Evolutionary conservation across 179 eudicot genomes (phyloP).

Genomic region (Carnegiea gigantea): DNA sequence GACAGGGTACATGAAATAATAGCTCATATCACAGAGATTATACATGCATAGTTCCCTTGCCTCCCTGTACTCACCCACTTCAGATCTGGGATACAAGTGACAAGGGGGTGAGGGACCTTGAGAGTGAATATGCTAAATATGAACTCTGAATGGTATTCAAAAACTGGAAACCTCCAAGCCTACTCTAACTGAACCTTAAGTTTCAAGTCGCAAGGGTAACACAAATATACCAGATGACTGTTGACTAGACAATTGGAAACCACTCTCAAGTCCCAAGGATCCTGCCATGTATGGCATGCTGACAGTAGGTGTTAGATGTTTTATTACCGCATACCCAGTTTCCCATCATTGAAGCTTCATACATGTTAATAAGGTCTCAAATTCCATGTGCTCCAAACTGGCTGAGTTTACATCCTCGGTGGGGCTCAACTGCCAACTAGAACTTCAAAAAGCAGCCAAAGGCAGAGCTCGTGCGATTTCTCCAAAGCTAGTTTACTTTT

Average conservation of each 20-base stretch:
- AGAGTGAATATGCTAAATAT: not conserved
- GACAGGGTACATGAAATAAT: not conserved
- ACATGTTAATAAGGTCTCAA: not conserved
- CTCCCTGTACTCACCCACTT: not conserved
- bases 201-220: not conserved
- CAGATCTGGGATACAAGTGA: not conserved
- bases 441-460: not conserved
- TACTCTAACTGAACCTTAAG: not conserved
- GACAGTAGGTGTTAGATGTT: not conserved
- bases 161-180: not conserved
- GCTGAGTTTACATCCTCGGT: not conserved
- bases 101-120: not conserved
- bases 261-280: not conserved
- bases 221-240: not conserved
- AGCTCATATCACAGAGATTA: not conserved
- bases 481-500: not conserved
- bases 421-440: not conserved
- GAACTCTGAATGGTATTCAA: not conserved
- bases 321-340: not conserved
- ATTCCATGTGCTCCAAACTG: not conserved
- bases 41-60: not conserved
- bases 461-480: not conserved
- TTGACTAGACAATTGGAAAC: not conserved
- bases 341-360: not conserved
- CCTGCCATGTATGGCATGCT: not conserved